Percentiles rank a stretch among this genome's conserved stretches.
Conservation (phyloP, 768 basidiomycete genomes). For the Albatrellus ellisii region DNA sequence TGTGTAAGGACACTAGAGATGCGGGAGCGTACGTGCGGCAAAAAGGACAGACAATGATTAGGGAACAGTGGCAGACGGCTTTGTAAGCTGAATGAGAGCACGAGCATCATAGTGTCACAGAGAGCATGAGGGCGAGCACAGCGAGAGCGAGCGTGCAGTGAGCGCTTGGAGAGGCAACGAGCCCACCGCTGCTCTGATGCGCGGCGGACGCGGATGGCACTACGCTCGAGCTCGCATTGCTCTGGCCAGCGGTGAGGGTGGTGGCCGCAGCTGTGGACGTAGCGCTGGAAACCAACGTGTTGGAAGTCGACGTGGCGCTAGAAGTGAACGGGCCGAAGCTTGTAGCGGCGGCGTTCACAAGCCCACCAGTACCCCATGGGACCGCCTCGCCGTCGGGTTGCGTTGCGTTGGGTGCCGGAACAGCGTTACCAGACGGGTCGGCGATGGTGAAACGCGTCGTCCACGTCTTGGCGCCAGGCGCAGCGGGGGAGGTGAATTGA, state of each 20-base stretch:
- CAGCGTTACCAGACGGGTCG: slow-evolving; percentile 29
- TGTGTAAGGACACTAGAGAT: not conserved
- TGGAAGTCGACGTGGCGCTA: not conserved
- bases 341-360: slow-evolving; percentile 31
- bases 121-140: slow-evolving; percentile 7
- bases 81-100: not conserved
- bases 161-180: too few species aligned
- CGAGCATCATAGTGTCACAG: slow-evolving; percentile 5
- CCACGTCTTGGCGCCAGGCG: slow-evolving; percentile 38
- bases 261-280: not conserved
- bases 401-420: slow-evolving; percentile 34
- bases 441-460: slow-evolving; percentile 71
- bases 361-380: slow-evolving; percentile 53
- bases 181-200: too few species aligned
- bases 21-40: not conserved
- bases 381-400: slow-evolving; percentile 37
- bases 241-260: not conserved
- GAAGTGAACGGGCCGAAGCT: slow-evolving; percentile 3
- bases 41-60: not conserved
- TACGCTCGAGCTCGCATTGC: not conserved
- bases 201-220: slow-evolving; percentile 1
- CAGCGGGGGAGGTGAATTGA: slow-evolving; percentile 43
- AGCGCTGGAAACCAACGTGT: not conserved
- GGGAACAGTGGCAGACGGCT: not conserved
- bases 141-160: slow-evolving; percentile 7